Evolutionary conservation across 129 eudicot species (phyloP).

Genomic region (sunflower (Helianthus annuus)): DNA sequence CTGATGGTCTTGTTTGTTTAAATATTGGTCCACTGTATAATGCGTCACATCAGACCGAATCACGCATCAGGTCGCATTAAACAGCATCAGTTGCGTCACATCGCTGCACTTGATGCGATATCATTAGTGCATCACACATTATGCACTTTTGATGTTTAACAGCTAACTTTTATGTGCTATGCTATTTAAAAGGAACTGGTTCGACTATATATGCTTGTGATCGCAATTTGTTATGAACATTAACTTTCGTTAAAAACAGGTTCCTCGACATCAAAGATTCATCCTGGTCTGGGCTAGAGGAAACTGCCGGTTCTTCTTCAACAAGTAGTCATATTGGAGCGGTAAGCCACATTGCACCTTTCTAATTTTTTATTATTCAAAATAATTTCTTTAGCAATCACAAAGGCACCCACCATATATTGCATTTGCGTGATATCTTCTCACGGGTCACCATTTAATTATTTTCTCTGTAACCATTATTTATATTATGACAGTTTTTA

Average conservation of each 20-base stretch:
- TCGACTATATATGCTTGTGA: background rate
- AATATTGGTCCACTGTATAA: too few species aligned
- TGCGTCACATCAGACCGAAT: too few species aligned
- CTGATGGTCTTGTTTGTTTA: too few species aligned
- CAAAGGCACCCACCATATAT: background rate
- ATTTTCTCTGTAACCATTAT: constrained; percentile 16
- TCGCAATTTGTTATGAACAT: background rate
- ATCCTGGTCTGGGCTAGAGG: constrained; percentile 92
- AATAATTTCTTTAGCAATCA: background rate
- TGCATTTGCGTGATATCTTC: background rate
- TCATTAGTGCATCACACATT: too few species aligned
- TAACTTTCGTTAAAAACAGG: constrained; percentile 39
- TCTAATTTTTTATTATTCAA: background rate
- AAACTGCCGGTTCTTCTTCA: constrained; percentile 63
- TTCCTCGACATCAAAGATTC: constrained; percentile 57
- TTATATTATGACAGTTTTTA: constrained; percentile 57
- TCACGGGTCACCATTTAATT: background rate
- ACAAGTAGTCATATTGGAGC: constrained; percentile 83
- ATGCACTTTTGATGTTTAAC: background rate
- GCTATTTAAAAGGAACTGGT: background rate
- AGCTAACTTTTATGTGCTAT: background rate
- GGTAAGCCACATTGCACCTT: constrained; percentile 36
- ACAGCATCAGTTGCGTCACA: too few species aligned
- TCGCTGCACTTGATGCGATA: too few species aligned
- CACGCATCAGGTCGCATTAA: too few species aligned